phyloP scores from a whole-genome alignment of 1,284 basidiomycete genomes.

The Entoloma clypeatum region DNA sequence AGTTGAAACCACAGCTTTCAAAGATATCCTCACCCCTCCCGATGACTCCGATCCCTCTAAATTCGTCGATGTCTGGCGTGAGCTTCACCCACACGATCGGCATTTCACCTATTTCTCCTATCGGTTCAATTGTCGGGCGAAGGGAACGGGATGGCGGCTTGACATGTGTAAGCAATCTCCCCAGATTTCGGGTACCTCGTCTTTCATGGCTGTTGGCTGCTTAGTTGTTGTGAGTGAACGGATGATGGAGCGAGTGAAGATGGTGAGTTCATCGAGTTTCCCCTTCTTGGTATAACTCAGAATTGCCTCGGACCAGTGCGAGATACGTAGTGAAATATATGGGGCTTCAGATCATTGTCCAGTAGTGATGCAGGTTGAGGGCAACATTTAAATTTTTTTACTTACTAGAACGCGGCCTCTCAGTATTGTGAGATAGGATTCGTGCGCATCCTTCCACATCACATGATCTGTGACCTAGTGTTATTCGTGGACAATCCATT shows the following conservation, averaged over 20 bases:
- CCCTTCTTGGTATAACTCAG: slow-evolving; percentile 5
- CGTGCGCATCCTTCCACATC: no score
- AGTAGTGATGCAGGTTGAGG: slow-evolving; percentile 67
- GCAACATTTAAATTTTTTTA: neutral
- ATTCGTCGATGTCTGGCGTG: slow-evolving; percentile 82
- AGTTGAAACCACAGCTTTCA: slow-evolving; percentile 70
- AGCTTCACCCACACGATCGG: slow-evolving; percentile 60
- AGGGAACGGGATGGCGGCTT: slow-evolving; percentile 84
- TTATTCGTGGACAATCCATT: no score
- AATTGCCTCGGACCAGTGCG: slow-evolving; percentile 43
- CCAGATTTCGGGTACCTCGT: slow-evolving; percentile 3
- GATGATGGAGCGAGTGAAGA: slow-evolving; percentile 56
- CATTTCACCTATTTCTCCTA: slow-evolving; percentile 88
- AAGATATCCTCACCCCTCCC: slow-evolving; percentile 55
- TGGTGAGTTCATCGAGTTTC: slow-evolving; percentile 31
- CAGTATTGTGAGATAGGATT: neutral
- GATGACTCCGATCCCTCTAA: slow-evolving; percentile 30
- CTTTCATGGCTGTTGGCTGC: slow-evolving; percentile 9
- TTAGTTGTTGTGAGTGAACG: slow-evolving; percentile 72
- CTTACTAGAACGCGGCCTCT: neutral
- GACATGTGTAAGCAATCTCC: slow-evolving; percentile 67
- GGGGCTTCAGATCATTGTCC: slow-evolving; percentile 85
- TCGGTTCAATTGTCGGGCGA: slow-evolving; percentile 75
- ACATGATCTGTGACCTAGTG: no score
- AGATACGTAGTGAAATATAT: slow-evolving; percentile 81